Percentiles rank a stretch among this genome's conserved stretches.
Evolutionary conservation across 495 filamentous ascomycete species (phyloP).

Genomic region (Aspergillus ellipticus): DNA sequence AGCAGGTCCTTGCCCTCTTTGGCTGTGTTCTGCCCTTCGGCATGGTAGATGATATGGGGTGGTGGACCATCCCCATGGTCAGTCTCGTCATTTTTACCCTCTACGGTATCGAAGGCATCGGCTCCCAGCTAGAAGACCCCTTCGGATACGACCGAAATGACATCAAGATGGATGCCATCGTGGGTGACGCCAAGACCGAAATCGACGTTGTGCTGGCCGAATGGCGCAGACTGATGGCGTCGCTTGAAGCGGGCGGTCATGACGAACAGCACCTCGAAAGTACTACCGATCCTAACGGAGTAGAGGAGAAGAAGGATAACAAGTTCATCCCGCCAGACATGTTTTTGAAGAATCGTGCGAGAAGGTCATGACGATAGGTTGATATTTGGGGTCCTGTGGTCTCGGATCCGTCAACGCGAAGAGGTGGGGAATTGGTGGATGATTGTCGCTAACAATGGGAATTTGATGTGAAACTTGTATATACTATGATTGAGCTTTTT

Average conservation of each 20-base stretch:
- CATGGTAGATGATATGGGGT: conserved; percentile 66
- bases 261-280: background rate
- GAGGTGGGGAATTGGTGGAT: background rate
- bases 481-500: background rate
- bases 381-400: background rate
- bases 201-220: conserved; percentile 60
- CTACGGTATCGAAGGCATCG: conserved; percentile 73
- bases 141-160: conserved; percentile 74
- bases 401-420: background rate
- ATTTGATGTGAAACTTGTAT: background rate
- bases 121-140: conserved; percentile 69
- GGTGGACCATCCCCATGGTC: conserved; percentile 69
- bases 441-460: background rate
- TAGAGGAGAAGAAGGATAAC: background rate
- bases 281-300: background rate
- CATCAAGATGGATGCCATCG: conserved; percentile 75
- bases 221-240: conserved; percentile 46
- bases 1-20: conserved; percentile 70
- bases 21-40: conserved; percentile 71
- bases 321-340: conserved; percentile 32
- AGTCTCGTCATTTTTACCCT: conserved; percentile 68
- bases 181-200: conserved; percentile 63
- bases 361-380: background rate
- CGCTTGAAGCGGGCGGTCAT: background rate
- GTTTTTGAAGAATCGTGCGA: conserved; percentile 26